These are phyloP conservation scores for Eleusine indica DNA, from an alignment of 176 grass and related monocot species.

Conservation along the genomic window DNA sequence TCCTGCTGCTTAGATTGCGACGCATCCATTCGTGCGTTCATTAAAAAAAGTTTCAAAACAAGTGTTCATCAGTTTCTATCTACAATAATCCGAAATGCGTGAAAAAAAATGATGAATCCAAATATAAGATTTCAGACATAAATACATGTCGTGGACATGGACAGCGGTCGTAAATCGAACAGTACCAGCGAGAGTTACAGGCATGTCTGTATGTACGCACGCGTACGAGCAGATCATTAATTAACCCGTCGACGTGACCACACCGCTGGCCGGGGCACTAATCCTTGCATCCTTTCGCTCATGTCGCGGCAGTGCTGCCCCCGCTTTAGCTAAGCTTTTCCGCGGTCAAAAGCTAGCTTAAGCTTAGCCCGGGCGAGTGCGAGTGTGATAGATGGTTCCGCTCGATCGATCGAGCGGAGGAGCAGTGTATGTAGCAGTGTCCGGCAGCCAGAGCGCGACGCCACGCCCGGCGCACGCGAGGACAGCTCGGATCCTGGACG, in stretches of 20 bases:
- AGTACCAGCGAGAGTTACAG: neutral
- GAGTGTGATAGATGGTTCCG: no score
- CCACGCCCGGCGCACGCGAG: neutral
- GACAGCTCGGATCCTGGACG: conserved; percentile 7
- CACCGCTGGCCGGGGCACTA: neutral
- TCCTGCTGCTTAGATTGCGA: no score
- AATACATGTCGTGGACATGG: neutral
- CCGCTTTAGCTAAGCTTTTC: neutral
- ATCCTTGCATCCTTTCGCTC: neutral
- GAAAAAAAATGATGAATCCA: neutral
- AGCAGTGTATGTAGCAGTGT: neutral
- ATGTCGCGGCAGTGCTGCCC: conserved; percentile 6
- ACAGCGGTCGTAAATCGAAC: neutral
- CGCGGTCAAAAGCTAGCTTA: conserved; percentile 32
- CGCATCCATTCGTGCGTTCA: no score
- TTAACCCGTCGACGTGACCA: conserved; percentile 27
- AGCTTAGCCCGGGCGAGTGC: neutral
- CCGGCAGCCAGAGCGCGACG: neutral
- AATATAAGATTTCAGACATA: neutral
- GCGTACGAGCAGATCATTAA: conserved; percentile 29
- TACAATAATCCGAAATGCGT: no score
- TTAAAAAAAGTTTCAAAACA: no score
- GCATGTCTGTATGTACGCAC: conserved; percentile 20
- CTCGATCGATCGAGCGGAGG: no score
- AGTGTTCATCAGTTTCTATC: no score